Conservation (phyloP, 768 basidiomycete genomes). For the Pleurotus giganteus region DNA sequence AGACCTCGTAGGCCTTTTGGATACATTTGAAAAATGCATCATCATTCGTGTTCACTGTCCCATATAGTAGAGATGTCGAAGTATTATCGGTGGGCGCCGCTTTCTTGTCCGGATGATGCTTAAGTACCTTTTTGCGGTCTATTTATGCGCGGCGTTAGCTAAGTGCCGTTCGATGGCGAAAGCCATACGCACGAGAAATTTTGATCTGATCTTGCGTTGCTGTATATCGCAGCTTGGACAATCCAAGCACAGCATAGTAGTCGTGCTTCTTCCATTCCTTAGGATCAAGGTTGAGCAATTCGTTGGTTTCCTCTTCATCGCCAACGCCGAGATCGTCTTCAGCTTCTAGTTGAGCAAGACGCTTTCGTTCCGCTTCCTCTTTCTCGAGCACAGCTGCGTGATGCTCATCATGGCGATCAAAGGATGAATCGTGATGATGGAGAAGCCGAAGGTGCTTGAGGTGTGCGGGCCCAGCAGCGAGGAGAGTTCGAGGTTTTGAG, state of each 20-base stretch:
- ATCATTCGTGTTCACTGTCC: constrained; percentile 72
- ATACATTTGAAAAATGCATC: constrained; percentile 99
- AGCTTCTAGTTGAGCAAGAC: constrained; percentile 45
- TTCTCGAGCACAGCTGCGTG: constrained; percentile 35
- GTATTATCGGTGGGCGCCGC: constrained; percentile 33
- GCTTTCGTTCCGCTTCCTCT: constrained; percentile 46
- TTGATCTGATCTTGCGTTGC: constrained; percentile 93
- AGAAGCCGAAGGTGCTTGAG: constrained; percentile 78
- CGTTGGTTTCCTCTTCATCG: constrained; percentile 78
- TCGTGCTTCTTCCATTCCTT: constrained; percentile 99
- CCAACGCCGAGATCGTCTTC: constrained; percentile 93
- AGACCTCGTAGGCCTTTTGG: constrained; percentile 94
- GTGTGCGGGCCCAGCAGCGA: constrained; percentile 88
- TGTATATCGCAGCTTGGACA: constrained; percentile 84
- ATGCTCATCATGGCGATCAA: constrained; percentile 79
- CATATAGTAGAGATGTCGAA: constrained; percentile 16
- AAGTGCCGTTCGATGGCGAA: background rate
- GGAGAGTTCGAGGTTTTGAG: constrained; percentile 46
- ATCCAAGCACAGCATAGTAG: constrained; percentile 94
- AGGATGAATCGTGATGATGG: constrained; percentile 72
- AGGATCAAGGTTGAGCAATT: constrained; percentile 76
- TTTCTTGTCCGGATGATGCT: constrained; percentile 98
- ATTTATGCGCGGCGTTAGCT: constrained; percentile 2
- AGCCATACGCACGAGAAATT: constrained; percentile 75
- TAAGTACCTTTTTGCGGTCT: constrained; percentile 99